Conservation (phyloP, 2,329 filamentous ascomycete genomes). For the Xylariaceae sp. region DNA sequence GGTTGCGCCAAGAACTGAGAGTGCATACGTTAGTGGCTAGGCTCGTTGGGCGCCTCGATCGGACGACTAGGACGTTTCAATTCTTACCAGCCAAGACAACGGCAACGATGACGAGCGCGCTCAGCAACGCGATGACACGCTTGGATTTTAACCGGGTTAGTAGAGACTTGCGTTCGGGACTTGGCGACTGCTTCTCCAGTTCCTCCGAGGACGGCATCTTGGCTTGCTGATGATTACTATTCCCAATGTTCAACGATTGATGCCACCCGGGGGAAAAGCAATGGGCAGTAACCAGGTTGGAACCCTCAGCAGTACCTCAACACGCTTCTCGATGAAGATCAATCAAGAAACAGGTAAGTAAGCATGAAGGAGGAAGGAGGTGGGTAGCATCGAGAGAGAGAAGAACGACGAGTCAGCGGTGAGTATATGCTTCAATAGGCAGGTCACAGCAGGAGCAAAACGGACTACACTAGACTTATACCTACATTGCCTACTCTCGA, state of each 20-base stretch:
- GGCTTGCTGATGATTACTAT: neutral
- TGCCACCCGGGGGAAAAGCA: no score
- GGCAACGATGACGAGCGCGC: constrained; percentile 18
- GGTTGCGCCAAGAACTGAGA: constrained; percentile 24
- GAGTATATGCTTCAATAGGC: neutral
- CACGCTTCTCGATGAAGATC: neutral
- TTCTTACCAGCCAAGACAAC: constrained; percentile 23
- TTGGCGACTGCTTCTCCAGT: constrained; percentile 11
- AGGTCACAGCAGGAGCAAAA: neutral
- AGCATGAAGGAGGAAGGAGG: neutral
- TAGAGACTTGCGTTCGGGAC: constrained; percentile 11
- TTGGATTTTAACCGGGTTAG: constrained; percentile 25
- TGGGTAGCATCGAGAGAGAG: neutral
- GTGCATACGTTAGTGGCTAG: constrained; percentile 1
- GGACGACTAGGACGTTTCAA: neutral
- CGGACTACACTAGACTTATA: neutral
- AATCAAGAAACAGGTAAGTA: neutral
- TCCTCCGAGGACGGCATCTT: constrained; percentile 5
- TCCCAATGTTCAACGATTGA: no score
- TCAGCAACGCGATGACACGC: constrained; percentile 20
- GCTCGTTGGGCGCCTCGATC: neutral
- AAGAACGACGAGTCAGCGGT: neutral
- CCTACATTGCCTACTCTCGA: neutral
- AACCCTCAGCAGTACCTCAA: no score
- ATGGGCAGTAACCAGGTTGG: no score